Evolutionary conservation across 1,284 basidiomycete genomes (phyloP).

Genomic region (Takashimella tepidaria): DNA sequence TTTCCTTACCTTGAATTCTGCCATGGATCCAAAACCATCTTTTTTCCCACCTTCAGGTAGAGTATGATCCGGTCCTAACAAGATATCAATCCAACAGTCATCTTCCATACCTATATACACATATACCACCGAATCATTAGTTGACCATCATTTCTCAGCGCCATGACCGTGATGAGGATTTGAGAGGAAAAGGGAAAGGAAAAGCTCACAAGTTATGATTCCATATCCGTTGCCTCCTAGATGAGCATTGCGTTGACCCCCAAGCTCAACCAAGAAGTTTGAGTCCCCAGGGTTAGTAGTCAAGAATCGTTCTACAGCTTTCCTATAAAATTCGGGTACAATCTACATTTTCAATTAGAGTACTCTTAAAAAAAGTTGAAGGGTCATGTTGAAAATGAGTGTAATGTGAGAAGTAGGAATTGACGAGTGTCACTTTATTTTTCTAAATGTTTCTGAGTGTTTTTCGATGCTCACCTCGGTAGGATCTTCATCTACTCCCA

Average conservation of each 20-base stretch:
- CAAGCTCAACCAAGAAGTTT: conserved; percentile 38
- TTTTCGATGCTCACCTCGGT: conserved; percentile 12
- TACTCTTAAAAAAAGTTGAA: not conserved
- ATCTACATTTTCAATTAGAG: conserved; percentile 9
- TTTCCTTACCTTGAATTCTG: conserved; percentile 27
- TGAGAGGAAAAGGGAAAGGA: not conserved
- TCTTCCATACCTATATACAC: conserved; percentile 37
- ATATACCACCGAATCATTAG: not conserved
- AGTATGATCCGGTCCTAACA: conserved; percentile 30
- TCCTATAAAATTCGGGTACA: conserved; percentile 19
- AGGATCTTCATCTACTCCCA: conserved; percentile 4
- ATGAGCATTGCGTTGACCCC: conserved; percentile 4
- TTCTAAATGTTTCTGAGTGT: not conserved
- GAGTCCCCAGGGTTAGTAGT: conserved; percentile 25
- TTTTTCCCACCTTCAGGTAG: conserved; percentile 24
- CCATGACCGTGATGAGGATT: not conserved
- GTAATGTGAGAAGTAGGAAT: not conserved
- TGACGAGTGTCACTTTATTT: not conserved
- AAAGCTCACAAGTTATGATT: conserved; percentile 32
- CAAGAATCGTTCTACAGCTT: conserved; percentile 17
- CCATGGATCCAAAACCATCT: conserved; percentile 34
- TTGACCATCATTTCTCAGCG: not conserved
- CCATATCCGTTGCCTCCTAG: conserved; percentile 38
- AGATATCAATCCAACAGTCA: conserved; percentile 35
- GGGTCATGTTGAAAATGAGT: not conserved